phyloP scores from a whole-genome alignment of 139 green algal genomes.

The Ettlia oleoabundans region DNA sequence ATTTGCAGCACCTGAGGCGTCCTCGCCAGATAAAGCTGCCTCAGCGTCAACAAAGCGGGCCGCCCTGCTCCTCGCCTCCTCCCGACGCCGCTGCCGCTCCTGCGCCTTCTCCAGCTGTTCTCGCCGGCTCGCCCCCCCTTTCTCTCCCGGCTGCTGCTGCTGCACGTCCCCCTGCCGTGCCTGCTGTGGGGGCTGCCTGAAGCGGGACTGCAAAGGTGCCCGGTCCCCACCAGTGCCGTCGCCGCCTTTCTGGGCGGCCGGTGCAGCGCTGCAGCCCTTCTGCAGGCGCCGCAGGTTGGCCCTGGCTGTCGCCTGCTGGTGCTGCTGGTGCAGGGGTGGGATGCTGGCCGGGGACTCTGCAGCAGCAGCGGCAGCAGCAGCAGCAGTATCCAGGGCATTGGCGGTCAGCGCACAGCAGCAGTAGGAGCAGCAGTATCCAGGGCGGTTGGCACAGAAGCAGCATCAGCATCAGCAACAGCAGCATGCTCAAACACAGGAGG shows the following conservation, averaged over 20 bases:
- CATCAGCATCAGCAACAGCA: no score
- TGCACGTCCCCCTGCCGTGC: background rate
- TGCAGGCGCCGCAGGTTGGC: conserved; percentile 9
- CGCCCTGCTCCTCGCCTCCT: background rate
- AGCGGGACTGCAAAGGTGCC: no score
- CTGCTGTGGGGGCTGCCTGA: no score
- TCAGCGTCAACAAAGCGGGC: conserved; percentile 25
- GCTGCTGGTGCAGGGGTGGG: background rate
- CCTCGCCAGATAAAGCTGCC: conserved; percentile 17
- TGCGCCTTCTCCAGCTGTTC: background rate
- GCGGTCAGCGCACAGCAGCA: background rate
- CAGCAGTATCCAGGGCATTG: no score
- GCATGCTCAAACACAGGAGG: no score
- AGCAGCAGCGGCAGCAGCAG: background rate
- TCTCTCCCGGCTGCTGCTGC: background rate
- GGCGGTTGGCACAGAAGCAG: no score
- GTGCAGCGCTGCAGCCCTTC: background rate
- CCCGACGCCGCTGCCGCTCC: background rate
- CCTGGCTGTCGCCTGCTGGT: background rate
- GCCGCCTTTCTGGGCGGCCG: background rate
- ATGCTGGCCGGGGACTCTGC: conserved; percentile 11
- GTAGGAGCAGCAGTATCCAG: no score
- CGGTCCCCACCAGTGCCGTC: no score
- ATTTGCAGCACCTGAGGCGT: conserved; percentile 7
- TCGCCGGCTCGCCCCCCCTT: background rate